Evolutionary conservation across 768 basidiomycete genomes (phyloP).

Genomic region (Tulasnella sp.): DNA sequence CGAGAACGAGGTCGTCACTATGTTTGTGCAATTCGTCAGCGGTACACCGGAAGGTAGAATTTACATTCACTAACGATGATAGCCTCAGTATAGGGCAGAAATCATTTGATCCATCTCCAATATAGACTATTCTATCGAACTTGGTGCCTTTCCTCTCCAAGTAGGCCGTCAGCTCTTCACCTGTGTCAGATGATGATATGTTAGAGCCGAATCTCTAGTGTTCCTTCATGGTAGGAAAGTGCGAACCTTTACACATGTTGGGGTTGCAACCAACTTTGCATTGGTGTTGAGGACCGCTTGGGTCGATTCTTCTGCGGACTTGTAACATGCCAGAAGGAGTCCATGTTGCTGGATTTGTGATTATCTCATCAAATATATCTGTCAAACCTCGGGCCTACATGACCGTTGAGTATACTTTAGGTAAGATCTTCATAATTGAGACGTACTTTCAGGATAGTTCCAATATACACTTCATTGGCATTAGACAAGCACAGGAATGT

Average conservation of each 20-base stretch:
- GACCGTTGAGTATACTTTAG: not conserved
- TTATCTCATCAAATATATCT: conserved; percentile 63
- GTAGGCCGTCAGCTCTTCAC: conserved; percentile 85
- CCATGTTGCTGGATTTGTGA: conserved; percentile 90
- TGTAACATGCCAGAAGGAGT: conserved; percentile 54
- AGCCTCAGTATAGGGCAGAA: conserved; percentile 84
- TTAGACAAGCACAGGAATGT: conserved; percentile 89
- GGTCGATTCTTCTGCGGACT: conserved; percentile 62
- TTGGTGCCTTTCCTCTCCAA: conserved; percentile 43
- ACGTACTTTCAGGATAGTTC: conserved; percentile 69
- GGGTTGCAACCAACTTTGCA: conserved; percentile 82
- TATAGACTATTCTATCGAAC: conserved; percentile 72
- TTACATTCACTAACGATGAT: conserved; percentile 39
- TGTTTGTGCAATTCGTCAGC: not conserved
- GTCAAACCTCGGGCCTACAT: conserved; percentile 59
- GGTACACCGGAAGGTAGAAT: not conserved
- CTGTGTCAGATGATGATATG: conserved; percentile 28
- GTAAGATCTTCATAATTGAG: too few species aligned
- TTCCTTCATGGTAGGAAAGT: not conserved
- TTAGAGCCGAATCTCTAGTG: not conserved
- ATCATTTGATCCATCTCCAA: conserved; percentile 93
- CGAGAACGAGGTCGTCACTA: conserved; percentile 75
- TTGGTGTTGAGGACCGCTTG: conserved; percentile 60
- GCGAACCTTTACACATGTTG: conserved; percentile 94
- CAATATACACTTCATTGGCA: conserved; percentile 83